Percentiles rank a stretch among this genome's conserved stretches.
Conservation (phyloP, 306 rosid genomes). For the Prunus padus region DNA sequence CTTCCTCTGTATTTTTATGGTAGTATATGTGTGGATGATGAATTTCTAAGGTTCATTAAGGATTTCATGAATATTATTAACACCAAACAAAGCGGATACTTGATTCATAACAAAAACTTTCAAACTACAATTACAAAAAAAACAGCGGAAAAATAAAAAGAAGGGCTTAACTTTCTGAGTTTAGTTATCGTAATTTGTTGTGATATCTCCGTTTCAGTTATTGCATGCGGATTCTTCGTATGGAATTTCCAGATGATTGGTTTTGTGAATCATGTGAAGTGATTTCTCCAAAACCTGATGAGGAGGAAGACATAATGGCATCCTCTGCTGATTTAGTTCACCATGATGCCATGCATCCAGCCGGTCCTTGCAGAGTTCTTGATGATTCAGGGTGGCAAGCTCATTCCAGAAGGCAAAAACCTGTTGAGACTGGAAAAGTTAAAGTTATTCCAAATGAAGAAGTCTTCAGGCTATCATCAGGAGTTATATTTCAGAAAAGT, state of each 20-base stretch:
- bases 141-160: no score
- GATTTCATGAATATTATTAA: no score
- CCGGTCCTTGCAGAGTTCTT: slow-evolving; percentile 12
- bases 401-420: slow-evolving; percentile 32
- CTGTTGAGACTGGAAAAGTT: slow-evolving; percentile 44
- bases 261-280: slow-evolving; percentile 50
- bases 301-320: neutral
- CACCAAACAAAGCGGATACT: no score
- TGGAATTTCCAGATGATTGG: slow-evolving; percentile 43
- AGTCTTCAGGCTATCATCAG: slow-evolving; percentile 51
- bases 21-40: no score
- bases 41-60: no score
- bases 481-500: slow-evolving; percentile 7
- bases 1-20: no score
- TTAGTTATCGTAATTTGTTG: neutral
- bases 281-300: slow-evolving; percentile 7
- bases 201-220: slow-evolving; percentile 48
- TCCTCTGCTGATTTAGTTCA: neutral
- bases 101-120: no score
- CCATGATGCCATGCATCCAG: neutral
- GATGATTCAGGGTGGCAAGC: slow-evolving; percentile 20
- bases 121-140: no score
- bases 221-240: slow-evolving; percentile 36
- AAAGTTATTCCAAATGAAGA: slow-evolving; percentile 56
- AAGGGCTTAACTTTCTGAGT: no score